Evolutionary conservation across 352 stramenopile species (phyloP), one percentile per base, ranked within the genome.

Genomic region (Globisporangium orthogonon): DNA sequence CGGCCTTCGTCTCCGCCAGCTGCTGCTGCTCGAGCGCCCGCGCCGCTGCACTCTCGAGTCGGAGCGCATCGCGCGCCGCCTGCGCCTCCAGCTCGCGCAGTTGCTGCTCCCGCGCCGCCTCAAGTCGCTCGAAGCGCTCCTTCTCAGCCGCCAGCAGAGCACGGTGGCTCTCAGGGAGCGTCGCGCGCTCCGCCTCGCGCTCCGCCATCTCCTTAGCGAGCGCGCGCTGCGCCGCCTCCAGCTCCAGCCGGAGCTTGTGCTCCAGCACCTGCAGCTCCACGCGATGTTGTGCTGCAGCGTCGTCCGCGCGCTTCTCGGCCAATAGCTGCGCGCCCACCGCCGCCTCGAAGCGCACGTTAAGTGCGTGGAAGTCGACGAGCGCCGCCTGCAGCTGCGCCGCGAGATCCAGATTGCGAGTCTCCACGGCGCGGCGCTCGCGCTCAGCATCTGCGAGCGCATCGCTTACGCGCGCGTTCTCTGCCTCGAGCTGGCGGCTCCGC

Each of bases 81-180:
- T 75, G 65, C 5, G 66, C 66, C 56, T 93, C 83, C 15, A 88
- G 43, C 9, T 85, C 78, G 18, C 60, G 66, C 59, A 85, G 69
- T 23, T 87, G 77, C 57, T 79, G 69, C 15, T 60, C 49, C 2
- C 87, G 43, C 14, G 78, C 70, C 17, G 60, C 53, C 58, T 93
- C 76, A 5, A 88, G 73, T 54, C 76, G 74, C 58, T 88, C 76
- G 47, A 82, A 77, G 3, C 83, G 74, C 67, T 91, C 71, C 48
- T 79, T 74, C 56, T 91, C 78, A 44, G 65, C 65, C 48, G 74
- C 78, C 14, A 91, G 58, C 28, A 85, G 56, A 11, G 69, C 65
- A 10, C 78, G 72, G 52, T 93, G 71, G 45, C 62, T 70, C 54
- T 84, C 79, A 0, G 81, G 83, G 35, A 94, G 58, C 17, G 76